Evolutionary conservation across 306 rosid species (phyloP), one percentile per base, ranked within the genome.

Genomic region (Castanopsis chinensis): DNA sequence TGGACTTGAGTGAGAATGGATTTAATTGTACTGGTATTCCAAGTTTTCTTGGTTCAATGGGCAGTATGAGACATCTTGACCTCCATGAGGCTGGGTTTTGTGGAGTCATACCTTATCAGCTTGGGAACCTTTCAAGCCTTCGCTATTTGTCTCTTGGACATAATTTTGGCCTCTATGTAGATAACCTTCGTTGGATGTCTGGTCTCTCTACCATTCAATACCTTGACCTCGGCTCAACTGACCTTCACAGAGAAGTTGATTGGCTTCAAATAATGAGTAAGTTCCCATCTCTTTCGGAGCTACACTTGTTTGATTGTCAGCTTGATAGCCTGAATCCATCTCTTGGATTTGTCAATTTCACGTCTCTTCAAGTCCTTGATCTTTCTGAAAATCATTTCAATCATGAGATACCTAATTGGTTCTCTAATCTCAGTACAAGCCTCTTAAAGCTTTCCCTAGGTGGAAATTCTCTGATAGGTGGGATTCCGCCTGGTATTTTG

Each of bases 71-170:
- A 30, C 10, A 67, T 17, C 49, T 33, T 14, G 35, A 33, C 12
- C 71, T 67, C 20, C 8, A 2, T 14, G 3, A 0, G 0, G 74
- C 56, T 1, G 3, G 54, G 1, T 68, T 68, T 1, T 0, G 5
- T 33, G 80, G 75, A 3, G 5, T 7, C 6, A 67, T 82, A 4
- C 79, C 82, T 1, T 20, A 35, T 3, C 68, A 77, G 30, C 43
- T 82, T 12, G 78, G 78, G 41, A 82, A 82, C n/a, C 82, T 78
- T 25, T n/a, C 85, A 1, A 77, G 20, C 9, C 51, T 43, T 43
- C 14, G 5, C 51, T 11, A 45, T 32, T 78, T 79, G 18, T 1
- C n/a, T 35, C 63, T 79, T 59, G 53, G 33, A 12, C 0, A 1
- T 64, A 0, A 9, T 28, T 3, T 3, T 4, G 3, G 20, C 0